Percentiles rank a stretch among this genome's conserved stretches.
Evolutionary conservation across 2,329 filamentous ascomycete species (phyloP).

Genomic region (Ciborinia camelliae): DNA sequence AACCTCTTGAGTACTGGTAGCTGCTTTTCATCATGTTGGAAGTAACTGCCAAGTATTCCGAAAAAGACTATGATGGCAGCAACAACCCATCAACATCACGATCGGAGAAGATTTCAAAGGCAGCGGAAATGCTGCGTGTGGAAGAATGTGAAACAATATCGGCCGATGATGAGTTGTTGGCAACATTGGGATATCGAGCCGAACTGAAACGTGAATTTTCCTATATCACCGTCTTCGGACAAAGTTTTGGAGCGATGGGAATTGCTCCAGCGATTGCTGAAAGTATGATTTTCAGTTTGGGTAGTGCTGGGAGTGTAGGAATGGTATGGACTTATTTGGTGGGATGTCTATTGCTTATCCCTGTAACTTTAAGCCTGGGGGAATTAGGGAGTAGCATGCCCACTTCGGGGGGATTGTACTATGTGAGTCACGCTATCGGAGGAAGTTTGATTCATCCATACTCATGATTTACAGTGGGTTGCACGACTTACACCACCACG

Average conservation of each 20-base stretch:
- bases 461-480: constrained; percentile 32
- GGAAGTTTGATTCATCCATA: background rate
- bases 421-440: constrained; percentile 23
- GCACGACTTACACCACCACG: constrained; percentile 34
- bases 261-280: constrained; percentile 37
- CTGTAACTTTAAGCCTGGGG: constrained; percentile 35
- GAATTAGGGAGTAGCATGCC: constrained; percentile 38
- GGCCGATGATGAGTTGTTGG: constrained; percentile 34
- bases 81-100: background rate
- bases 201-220: constrained; percentile 38
- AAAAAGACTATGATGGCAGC: background rate
- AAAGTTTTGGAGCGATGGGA: constrained; percentile 38
- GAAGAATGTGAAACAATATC: constrained; percentile 22
- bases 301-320: constrained; percentile 33
- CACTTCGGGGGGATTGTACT: constrained; percentile 37
- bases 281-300: constrained; percentile 35
- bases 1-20: background rate
- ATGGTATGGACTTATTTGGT: constrained; percentile 38
- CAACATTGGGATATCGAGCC: constrained; percentile 34
- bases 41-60: background rate
- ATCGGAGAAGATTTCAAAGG: constrained; percentile 1
- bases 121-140: constrained; percentile 11
- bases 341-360: constrained; percentile 35
- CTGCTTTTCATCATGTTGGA: constrained; percentile 1
- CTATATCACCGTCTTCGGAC: constrained; percentile 36